Percentiles rank a stretch among this genome's conserved stretches.
Conservation (phyloP, 1,139 yeast species). For the Nakaseomyces glabratus region DNA sequence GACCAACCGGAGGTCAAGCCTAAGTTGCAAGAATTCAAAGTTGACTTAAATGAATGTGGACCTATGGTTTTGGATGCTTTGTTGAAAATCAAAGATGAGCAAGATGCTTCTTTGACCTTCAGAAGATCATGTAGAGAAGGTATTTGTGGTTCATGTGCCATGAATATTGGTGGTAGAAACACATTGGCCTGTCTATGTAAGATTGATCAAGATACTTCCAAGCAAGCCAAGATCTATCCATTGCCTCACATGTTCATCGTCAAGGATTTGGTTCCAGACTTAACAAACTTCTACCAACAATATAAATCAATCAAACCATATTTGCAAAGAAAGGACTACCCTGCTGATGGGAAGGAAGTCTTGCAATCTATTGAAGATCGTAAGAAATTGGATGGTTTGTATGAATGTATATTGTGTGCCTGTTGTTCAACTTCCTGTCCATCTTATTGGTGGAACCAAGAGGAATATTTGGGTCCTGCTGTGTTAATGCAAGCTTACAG, state of each 20-base stretch:
- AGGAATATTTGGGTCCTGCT: slow-evolving; percentile 96
- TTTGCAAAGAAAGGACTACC: slow-evolving; percentile 72
- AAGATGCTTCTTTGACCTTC: slow-evolving; percentile 88
- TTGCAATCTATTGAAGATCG: slow-evolving; percentile 89
- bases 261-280: slow-evolving; percentile 93
- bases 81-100: slow-evolving; percentile 90
- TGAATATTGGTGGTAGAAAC: slow-evolving; percentile 97
- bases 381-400: slow-evolving; percentile 91
- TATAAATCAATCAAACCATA: slow-evolving; percentile 97
- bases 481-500: slow-evolving; percentile 98
- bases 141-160: slow-evolving; percentile 98
- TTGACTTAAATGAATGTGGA: slow-evolving; percentile 87
- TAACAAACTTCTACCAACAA: slow-evolving; percentile 96
- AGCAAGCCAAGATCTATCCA: slow-evolving; percentile 85
- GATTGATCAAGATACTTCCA: slow-evolving; percentile 69
- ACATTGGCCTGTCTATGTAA: slow-evolving; percentile 95
- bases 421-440: slow-evolving; percentile 99
- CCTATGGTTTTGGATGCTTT: slow-evolving; percentile 97
- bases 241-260: slow-evolving; percentile 98
- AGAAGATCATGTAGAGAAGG: slow-evolving; percentile 99
- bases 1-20: slow-evolving; percentile 95
- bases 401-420: slow-evolving; percentile 97
- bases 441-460: slow-evolving; percentile 99
- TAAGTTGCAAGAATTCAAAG: slow-evolving; percentile 66
- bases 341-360: slow-evolving; percentile 89